These are phyloP conservation scores for Hexamita inflata DNA, from an alignment of 208 protist genomes.

Conservation along the genomic window DNA sequence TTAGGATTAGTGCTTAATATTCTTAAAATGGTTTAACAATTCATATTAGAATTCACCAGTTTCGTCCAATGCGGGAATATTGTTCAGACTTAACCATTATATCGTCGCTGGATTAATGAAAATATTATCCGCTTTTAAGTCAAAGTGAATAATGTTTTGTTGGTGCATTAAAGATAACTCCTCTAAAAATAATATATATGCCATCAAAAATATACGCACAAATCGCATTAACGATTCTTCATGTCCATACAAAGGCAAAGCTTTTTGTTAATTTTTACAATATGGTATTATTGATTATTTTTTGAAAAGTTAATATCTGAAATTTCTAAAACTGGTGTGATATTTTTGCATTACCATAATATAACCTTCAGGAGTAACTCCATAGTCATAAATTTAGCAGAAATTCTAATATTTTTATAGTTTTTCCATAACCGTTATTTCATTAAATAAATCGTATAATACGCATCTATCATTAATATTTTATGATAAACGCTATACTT, in stretches of 20 bases:
- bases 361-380: constrained; percentile 55
- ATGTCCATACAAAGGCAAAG: constrained; percentile 37
- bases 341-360: constrained; percentile 60
- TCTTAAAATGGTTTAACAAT: constrained; percentile 1
- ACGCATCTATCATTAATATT: constrained; percentile 49
- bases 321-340: constrained; percentile 46
- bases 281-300: constrained; percentile 41
- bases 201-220: constrained; percentile 18
- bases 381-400: constrained; percentile 57
- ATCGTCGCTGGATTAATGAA: constrained; percentile 42
- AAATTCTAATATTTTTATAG: constrained; percentile 47
- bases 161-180: constrained; percentile 43
- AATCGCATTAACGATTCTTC: constrained; percentile 42
- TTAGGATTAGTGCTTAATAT: neutral
- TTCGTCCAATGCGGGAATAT: neutral
- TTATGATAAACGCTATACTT: constrained; percentile 24
- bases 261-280: constrained; percentile 46
- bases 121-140: constrained; percentile 23
- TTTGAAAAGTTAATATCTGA: constrained; percentile 40
- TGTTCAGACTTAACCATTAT: constrained; percentile 39
- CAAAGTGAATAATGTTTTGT: constrained; percentile 23
- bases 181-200: constrained; percentile 20
- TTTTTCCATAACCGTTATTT: constrained; percentile 54
- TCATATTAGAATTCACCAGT: constrained; percentile 4
- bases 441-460: constrained; percentile 56